Evolutionary conservation across 192 early-diverging fungal genomes (phyloP).

Genomic region (Coemansia sp.): DNA sequence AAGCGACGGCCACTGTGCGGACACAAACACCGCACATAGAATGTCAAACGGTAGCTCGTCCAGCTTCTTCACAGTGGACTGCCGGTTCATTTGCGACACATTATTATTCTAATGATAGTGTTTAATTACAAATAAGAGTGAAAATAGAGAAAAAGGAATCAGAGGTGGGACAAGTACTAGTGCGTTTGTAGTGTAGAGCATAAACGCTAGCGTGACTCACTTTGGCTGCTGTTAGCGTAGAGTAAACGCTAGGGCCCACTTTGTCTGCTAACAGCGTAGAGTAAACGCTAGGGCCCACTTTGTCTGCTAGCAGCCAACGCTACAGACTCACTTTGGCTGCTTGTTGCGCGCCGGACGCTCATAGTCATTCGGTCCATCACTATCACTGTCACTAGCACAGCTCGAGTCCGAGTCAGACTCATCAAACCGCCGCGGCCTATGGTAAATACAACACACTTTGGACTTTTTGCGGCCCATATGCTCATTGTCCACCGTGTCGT

Average conservation of each 20-base stretch:
- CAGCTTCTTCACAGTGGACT: constrained; percentile 4
- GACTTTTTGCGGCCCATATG: constrained; percentile 45
- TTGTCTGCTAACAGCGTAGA: no score
- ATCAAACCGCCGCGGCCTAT: constrained; percentile 40
- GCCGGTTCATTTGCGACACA: not conserved
- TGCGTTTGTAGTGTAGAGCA: no score
- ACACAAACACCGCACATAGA: constrained; percentile 46
- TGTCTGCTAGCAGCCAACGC: not conserved
- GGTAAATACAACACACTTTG: constrained; percentile 58
- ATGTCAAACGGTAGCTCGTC: constrained; percentile 51
- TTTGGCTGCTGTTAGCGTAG: no score
- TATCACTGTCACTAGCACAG: constrained; percentile 11
- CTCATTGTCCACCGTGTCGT: constrained; percentile 56
- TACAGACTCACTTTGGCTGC: not conserved
- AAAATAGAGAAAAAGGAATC: constrained; percentile 8
- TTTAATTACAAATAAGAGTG: not conserved
- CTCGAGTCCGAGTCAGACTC: constrained; percentile 53
- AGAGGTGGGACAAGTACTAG: no score
- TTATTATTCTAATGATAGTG: not conserved
- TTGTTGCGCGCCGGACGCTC: constrained; percentile 37
- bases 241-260: no score
- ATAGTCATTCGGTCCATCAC: constrained; percentile 47
- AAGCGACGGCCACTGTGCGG: constrained; percentile 52
- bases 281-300: not conserved
- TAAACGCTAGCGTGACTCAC: no score